Evolutionary conservation across 139 green algal species (phyloP).

Genomic region (Pycnococcus provasolii): DNA sequence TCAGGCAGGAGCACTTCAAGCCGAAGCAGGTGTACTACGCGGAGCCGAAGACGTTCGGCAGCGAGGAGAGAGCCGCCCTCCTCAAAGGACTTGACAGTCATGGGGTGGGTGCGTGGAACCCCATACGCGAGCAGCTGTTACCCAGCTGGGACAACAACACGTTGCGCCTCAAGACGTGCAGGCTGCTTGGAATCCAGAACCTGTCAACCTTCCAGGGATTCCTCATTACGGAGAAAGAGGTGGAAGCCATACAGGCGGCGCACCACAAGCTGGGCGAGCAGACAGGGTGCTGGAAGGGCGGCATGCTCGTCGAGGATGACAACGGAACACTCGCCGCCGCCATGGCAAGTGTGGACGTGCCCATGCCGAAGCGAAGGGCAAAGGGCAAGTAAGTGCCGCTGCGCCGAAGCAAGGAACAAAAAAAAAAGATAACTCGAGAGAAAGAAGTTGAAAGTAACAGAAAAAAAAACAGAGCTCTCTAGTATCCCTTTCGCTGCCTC

Average conservation of each 20-base stretch:
- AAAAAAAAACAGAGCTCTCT: too few relatives aligned
- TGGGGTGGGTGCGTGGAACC: constrained; percentile 5
- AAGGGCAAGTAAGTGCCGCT: too few relatives aligned
- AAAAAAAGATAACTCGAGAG: too few relatives aligned
- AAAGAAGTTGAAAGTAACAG: too few relatives aligned
- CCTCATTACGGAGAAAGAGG: constrained; percentile 31
- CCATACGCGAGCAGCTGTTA: constrained; percentile 3
- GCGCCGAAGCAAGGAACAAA: too few relatives aligned
- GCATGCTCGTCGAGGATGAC: constrained; percentile 24
- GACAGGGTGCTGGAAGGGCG: constrained; percentile 64
- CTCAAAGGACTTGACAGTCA: neutral
- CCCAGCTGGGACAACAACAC: constrained; percentile 34
- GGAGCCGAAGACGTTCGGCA: neutral
- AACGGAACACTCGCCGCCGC: neutral
- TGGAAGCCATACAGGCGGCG: constrained; percentile 43
- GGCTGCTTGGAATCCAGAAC: constrained; percentile 59
- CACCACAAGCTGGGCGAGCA: constrained; percentile 51
- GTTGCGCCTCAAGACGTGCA: constrained; percentile 49
- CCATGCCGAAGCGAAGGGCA: neutral
- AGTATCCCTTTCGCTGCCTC: too few relatives aligned
- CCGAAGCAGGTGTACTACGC: constrained; percentile 38
- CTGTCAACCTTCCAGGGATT: constrained; percentile 52
- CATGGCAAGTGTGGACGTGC: too few relatives aligned
- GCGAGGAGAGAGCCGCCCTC: neutral
- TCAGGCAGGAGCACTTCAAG: constrained; percentile 73